Percentiles rank a stretch among this genome's conserved stretches.
Evolutionary conservation across 257 asterid genomes (phyloP).

Genomic region (Anisodus acutangulus): DNA sequence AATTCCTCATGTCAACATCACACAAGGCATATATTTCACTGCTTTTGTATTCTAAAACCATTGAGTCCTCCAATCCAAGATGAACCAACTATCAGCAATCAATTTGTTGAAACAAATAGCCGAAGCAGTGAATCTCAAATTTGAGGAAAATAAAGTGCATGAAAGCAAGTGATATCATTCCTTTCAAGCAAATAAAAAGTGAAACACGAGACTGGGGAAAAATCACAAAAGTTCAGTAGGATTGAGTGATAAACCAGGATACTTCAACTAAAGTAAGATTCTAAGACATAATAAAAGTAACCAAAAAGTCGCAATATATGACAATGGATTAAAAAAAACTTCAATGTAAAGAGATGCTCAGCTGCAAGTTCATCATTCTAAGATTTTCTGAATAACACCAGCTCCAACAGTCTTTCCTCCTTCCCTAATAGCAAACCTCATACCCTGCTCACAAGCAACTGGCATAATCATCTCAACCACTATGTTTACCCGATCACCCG

Average conservation of each 20-base stretch:
- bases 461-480: slow-evolving; percentile 95
- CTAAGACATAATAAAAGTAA: slow-evolving; percentile 30
- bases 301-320: slow-evolving; percentile 30
- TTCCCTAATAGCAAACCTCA: slow-evolving; percentile 96
- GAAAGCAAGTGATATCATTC: slow-evolving; percentile 13
- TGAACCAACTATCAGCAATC: slow-evolving; percentile 11
- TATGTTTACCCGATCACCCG: slow-evolving; percentile 94
- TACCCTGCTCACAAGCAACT: slow-evolving; percentile 93
- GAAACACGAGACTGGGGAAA: neutral
- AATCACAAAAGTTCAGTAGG: slow-evolving; percentile 24
- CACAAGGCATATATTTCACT: neutral
- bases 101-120: neutral
- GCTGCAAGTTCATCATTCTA: slow-evolving; percentile 51
- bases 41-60: slow-evolving; percentile 6
- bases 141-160: slow-evolving; percentile 17
- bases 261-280: slow-evolving; percentile 46
- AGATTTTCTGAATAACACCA: slow-evolving; percentile 79
- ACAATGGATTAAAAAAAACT: slow-evolving; percentile 26
- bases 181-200: slow-evolving; percentile 24
- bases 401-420: slow-evolving; percentile 99
- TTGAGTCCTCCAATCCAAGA: neutral
- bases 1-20: neutral
- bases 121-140: neutral
- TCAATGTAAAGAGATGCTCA: slow-evolving; percentile 11
- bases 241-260: slow-evolving; percentile 42